Percentiles rank a stretch among this genome's conserved stretches.
phyloP scores from a whole-genome alignment of 306 rosid species.

The Mimosa bimucronata region DNA sequence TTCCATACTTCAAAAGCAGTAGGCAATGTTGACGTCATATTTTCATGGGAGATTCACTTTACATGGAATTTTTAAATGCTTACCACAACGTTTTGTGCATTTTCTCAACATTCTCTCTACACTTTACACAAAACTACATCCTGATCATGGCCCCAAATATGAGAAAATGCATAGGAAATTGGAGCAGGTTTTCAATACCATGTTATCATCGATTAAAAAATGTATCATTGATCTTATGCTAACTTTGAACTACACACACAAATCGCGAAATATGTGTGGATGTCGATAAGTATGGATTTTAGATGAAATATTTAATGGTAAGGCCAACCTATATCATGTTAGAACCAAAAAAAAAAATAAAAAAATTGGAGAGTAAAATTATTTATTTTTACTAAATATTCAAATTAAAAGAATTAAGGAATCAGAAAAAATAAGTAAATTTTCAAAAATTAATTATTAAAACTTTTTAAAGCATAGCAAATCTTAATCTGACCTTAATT shows the following conservation, averaged over 20 bases:
- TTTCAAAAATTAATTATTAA: background rate
- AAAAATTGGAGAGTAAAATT: background rate
- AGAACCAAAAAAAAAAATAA: too few relatives aligned
- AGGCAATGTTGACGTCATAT: background rate
- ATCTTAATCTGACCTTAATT: constrained; percentile 48
- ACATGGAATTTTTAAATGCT: too few relatives aligned
- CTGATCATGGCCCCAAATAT: background rate
- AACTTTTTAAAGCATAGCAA: background rate
- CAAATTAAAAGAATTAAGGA: too few relatives aligned
- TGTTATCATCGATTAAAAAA: background rate
- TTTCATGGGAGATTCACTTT: background rate
- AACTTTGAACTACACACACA: background rate
- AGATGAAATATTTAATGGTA: background rate
- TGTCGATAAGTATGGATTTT: background rate
- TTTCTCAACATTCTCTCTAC: background rate
- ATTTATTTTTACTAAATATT: too few relatives aligned
- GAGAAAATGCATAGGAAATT: background rate
- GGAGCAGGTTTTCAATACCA: background rate
- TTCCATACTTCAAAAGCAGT: background rate
- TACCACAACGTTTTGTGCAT: background rate
- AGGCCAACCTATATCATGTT: background rate
- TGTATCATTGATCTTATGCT: background rate
- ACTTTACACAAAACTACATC: background rate
- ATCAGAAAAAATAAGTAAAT: background rate
- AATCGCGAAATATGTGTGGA: background rate